Evolutionary conservation across 2,329 filamentous ascomycete species (phyloP), one percentile per base, ranked within the genome.

Genomic region (Claviceps sp.): DNA sequence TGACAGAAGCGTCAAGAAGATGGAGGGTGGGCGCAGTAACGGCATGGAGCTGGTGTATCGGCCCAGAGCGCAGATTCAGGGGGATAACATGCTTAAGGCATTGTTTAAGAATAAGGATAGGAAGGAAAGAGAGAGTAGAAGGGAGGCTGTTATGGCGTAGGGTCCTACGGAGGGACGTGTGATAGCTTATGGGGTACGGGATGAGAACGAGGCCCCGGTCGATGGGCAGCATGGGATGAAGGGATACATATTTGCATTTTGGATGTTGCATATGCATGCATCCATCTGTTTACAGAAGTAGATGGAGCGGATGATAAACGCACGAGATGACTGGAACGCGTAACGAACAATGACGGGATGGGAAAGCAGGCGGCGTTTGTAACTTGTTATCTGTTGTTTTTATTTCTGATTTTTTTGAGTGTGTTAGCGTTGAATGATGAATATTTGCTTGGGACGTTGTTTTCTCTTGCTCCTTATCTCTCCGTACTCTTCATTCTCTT

Each of bases 41-140:
- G 37, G 37, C 37, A 57, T 69, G 47, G 67, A 70, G n/a, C 51
- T 68, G 34, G 68, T 72, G 2, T 56, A 76, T n/a, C 65, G 71
- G 42, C 70, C 72, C 9, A 77, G 74, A 62, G 70, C 69, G 55
- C 70, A 74, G 57, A 68, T 68, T 55, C 72, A 70, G 59, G 62
- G 63, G 50, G 65, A 60, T 42, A 79, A 73, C 60, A 77, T 81
- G 76, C 70, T 82, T 56, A 81, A 79, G 67, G 65, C 71, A 2
- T 57, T 81, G 53, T 81, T 82, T 61, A 77, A 75, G 68, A 75
- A 70, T 65, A 79, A 76, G 65, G 76, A 75, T 63, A 69, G 72
- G 22, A 69, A 65, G 60, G 71, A 72, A 54, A 62, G 59, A 40
- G 67, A 69, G 52, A 65, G 65, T 47, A 61, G 63, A 37, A 61